Evolutionary conservation across 257 asterid genomes (phyloP).

Genomic region (Solanum arcanum): DNA sequence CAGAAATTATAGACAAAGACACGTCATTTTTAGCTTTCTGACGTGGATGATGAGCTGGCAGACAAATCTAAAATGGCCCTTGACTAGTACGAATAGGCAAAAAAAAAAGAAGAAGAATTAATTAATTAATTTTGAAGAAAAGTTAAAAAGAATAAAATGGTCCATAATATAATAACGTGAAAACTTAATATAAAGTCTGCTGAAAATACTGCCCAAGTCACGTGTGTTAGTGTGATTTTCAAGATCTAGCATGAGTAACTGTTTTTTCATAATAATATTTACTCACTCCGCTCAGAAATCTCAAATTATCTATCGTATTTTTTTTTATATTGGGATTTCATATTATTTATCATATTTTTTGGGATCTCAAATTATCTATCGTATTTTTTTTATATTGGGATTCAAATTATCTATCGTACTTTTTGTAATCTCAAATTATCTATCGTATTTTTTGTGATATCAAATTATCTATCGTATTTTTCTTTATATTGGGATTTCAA

Average conservation of each 20-base stretch:
- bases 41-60: not conserved
- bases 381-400: no score
- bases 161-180: not conserved
- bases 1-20: not conserved
- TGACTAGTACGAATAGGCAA: not conserved
- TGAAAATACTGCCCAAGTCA: not conserved
- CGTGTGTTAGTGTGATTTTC: not conserved
- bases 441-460: no score
- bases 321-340: no score
- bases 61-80: not conserved
- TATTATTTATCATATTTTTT: no score
- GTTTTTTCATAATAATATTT: not conserved
- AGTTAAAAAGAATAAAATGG: not conserved
- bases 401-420: no score
- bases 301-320: no score
- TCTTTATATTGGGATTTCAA: no score
- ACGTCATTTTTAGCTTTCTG: not conserved
- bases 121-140: not conserved
- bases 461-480: no score
- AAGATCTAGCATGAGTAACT: not conserved
- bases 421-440: no score
- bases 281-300: accelerated
- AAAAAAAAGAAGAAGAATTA: not conserved
- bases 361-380: no score
- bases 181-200: not conserved